Conservation (phyloP, 1,139 yeast genomes). For the Kodamaea suecica region DNA sequence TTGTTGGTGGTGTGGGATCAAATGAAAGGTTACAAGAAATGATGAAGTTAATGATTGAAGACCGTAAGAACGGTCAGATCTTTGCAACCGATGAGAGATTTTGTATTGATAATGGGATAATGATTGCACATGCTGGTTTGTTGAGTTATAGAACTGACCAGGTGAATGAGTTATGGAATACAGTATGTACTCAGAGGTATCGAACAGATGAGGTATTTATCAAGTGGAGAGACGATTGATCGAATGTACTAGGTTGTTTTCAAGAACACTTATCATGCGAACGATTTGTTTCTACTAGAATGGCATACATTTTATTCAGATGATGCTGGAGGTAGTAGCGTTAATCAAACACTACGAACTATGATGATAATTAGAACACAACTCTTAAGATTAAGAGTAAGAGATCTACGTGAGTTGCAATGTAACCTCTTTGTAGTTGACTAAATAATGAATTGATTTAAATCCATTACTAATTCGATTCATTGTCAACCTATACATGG, state of each 20-base stretch:
- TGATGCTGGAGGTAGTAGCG: too few species aligned
- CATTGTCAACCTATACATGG: too few species aligned
- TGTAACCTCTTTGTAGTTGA: background rate
- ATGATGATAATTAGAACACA: too few species aligned
- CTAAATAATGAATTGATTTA: background rate
- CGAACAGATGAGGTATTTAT: slow-evolving; percentile 91
- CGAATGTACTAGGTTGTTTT: too few species aligned
- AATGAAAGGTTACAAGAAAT: slow-evolving; percentile 87
- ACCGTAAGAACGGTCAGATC: slow-evolving; percentile 74
- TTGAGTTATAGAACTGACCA: slow-evolving; percentile 83
- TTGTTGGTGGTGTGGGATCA: slow-evolving; percentile 98
- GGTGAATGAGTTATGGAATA: slow-evolving; percentile 55
- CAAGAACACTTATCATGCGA: too few species aligned
- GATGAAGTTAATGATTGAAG: slow-evolving; percentile 93
- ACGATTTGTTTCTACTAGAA: too few species aligned
- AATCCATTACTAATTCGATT: too few species aligned
- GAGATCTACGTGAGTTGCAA: too few species aligned
- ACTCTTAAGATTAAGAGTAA: too few species aligned
- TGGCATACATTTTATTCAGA: too few species aligned
- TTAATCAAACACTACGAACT: too few species aligned
- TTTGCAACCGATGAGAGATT: slow-evolving; percentile 96
- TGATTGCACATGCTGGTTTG: slow-evolving; percentile 98
- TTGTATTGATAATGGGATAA: slow-evolving; percentile 95
- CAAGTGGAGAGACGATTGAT: slow-evolving; percentile 71
- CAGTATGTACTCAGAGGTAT: slow-evolving; percentile 90